These are phyloP conservation scores for Ailanthus altissimus DNA, from an alignment of 345 rosid genomes.

Conservation along the genomic window DNA sequence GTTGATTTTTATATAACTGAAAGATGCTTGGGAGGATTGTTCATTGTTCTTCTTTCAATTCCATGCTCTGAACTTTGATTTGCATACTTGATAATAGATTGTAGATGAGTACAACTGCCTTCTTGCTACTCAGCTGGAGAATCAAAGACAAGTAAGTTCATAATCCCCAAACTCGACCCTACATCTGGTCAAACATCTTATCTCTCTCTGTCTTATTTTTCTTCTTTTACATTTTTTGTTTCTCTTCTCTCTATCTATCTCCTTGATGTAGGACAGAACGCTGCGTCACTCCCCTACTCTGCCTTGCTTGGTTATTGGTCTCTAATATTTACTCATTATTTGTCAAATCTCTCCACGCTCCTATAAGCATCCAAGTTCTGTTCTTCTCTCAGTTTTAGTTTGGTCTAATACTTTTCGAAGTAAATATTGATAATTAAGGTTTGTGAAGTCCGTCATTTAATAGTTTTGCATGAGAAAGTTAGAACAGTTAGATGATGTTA, in stretches of 20 bases:
- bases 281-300: background rate
- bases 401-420: background rate
- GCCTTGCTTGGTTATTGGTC: background rate
- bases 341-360: background rate
- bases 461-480: background rate
- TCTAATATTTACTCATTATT: background rate
- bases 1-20: background rate
- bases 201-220: slow-evolving; percentile 3
- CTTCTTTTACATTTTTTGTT: background rate
- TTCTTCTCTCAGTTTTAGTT: background rate
- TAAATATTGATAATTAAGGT: background rate
- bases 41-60: background rate
- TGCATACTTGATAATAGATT: slow-evolving; percentile 46
- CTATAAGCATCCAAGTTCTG: background rate
- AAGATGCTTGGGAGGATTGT: background rate
- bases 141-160: slow-evolving; percentile 75
- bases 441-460: background rate
- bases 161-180: background rate
- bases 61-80: slow-evolving; percentile 13
- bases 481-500: too few relatives aligned
- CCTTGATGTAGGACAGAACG: too few relatives aligned
- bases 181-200: background rate
- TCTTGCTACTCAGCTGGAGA: slow-evolving; percentile 76
- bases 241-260: too few relatives aligned
- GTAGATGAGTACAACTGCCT: slow-evolving; percentile 81